Percentiles rank a stretch among this genome's conserved stretches.
phyloP scores from a whole-genome alignment of 2,329 filamentous ascomycete species.

The Trichophaea hybrida region DNA sequence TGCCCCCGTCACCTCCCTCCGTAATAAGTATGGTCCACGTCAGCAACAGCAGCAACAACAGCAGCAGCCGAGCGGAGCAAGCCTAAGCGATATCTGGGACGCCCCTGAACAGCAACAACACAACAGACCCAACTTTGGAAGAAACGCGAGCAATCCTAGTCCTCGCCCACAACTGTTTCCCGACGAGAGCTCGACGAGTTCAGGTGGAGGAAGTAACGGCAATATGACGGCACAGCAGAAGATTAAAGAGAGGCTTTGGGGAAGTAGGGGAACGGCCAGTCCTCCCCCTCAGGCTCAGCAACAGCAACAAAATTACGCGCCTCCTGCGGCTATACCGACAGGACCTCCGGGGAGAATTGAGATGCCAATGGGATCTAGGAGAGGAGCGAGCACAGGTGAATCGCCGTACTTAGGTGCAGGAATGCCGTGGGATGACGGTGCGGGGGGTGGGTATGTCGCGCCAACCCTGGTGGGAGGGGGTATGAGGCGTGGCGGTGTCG shows the following conservation, averaged over 20 bases:
- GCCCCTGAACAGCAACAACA: constrained; percentile 29
- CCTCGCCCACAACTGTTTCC: constrained; percentile 44
- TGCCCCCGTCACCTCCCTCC: constrained; percentile 70
- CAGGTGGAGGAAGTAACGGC: constrained; percentile 30
- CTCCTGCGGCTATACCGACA: neutral
- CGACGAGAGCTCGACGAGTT: constrained; percentile 45
- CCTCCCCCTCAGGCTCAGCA: constrained; percentile 32
- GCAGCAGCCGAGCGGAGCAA: constrained; percentile 18
- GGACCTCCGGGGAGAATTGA: constrained; percentile 10
- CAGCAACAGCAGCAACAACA: constrained; percentile 39
- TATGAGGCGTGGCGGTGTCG: neutral
- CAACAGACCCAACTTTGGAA: constrained; percentile 15
- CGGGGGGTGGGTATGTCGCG: constrained; percentile 6
- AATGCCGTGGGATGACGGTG: constrained; percentile 22
- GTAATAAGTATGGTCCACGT: constrained; percentile 56
- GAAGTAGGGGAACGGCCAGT: constrained; percentile 46
- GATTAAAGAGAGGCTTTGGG: constrained; percentile 66
- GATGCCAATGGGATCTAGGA: constrained; percentile 8
- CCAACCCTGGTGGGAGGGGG: neutral
- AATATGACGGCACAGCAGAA: constrained; percentile 56
- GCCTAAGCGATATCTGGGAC: constrained; percentile 24
- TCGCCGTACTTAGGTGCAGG: constrained; percentile 4
- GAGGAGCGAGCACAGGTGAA: neutral
- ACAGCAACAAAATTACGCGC: constrained; percentile 1
- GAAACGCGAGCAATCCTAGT: neutral